These are phyloP conservation scores for Iris pallida DNA, from an alignment of 116 monocot genomes.

Conservation along the genomic window DNA sequence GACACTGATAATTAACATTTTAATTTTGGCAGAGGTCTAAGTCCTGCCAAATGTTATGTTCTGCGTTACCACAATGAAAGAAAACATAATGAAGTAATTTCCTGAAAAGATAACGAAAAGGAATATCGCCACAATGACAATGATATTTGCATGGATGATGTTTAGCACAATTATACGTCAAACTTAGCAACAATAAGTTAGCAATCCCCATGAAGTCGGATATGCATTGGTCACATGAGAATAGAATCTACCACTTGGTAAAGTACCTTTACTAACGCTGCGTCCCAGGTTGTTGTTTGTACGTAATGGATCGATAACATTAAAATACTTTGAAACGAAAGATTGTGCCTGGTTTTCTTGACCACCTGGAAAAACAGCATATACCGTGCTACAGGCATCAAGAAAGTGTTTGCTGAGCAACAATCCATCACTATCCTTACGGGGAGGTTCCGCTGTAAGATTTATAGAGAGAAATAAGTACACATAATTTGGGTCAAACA, in stretches of 20 bases:
- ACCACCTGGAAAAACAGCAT: constrained; percentile 40
- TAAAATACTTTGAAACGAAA: constrained; percentile 79
- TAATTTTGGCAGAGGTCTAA: too few relatives aligned
- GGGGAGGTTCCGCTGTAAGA: constrained; percentile 67
- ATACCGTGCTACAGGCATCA: constrained; percentile 41
- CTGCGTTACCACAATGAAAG: too few relatives aligned
- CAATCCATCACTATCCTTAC: constrained; percentile 61
- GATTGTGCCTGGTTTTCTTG: constrained; percentile 54
- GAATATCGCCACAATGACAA: too few relatives aligned
- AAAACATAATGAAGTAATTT: too few relatives aligned
- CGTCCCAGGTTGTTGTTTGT: constrained; percentile 91
- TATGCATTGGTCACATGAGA: neutral
- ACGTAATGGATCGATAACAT: constrained; percentile 93
- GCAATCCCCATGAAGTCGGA: too few relatives aligned
- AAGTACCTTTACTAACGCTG: constrained; percentile 91
- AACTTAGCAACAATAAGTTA: too few relatives aligned
- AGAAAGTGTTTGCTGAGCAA: constrained; percentile 55
- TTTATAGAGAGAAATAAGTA: neutral
- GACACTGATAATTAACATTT: too few relatives aligned
- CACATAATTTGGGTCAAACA: neutral
- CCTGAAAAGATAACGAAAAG: constrained; percentile 29
- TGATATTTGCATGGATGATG: neutral
- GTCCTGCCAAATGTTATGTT: too few relatives aligned
- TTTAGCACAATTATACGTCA: too few relatives aligned
- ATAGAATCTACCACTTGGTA: constrained; percentile 44